phyloP scores from a whole-genome alignment of 805 yeast species.

The Tetrapisispora iriomotensis region DNA sequence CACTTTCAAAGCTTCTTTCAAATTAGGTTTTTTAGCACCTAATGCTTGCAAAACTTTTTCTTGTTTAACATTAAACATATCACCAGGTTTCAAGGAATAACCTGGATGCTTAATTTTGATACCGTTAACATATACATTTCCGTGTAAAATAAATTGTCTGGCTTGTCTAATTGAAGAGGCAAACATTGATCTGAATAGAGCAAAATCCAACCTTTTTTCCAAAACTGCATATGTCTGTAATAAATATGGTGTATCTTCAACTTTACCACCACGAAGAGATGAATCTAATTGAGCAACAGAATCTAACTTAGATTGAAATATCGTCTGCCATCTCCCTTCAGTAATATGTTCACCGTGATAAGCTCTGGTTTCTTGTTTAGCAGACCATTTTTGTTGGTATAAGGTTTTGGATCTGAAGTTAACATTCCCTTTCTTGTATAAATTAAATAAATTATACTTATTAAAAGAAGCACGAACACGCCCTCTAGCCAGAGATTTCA shows the following conservation, averaged over 20 bases:
- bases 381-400: slow-evolving; percentile 84
- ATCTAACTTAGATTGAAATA: slow-evolving; percentile 58
- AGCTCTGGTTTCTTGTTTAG: slow-evolving; percentile 86
- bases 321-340: slow-evolving; percentile 68
- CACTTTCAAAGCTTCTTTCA: slow-evolving; percentile 53
- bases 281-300: slow-evolving; percentile 88
- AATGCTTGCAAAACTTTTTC: slow-evolving; percentile 75
- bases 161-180: slow-evolving; percentile 93
- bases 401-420: slow-evolving; percentile 53
- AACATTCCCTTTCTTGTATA: slow-evolving; percentile 60
- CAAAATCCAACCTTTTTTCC: slow-evolving; percentile 84
- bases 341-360: slow-evolving; percentile 93
- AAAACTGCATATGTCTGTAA: slow-evolving; percentile 81
- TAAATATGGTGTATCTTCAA: slow-evolving; percentile 65
- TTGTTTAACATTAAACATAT: slow-evolving; percentile 76
- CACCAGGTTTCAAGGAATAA: slow-evolving; percentile 72
- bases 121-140: slow-evolving; percentile 82
- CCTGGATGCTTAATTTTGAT: slow-evolving; percentile 68
- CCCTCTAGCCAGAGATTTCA: slow-evolving; percentile 54
- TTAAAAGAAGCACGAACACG: slow-evolving; percentile 84
- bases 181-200: slow-evolving; percentile 83
- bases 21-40: slow-evolving; percentile 76
- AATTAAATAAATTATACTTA: slow-evolving; percentile 81
- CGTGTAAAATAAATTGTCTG: slow-evolving; percentile 71
- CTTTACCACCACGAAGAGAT: slow-evolving; percentile 40